These are phyloP conservation scores for Erysimum pusillum DNA, from an alignment of 441 rosid species.

Conservation along the genomic window DNA sequence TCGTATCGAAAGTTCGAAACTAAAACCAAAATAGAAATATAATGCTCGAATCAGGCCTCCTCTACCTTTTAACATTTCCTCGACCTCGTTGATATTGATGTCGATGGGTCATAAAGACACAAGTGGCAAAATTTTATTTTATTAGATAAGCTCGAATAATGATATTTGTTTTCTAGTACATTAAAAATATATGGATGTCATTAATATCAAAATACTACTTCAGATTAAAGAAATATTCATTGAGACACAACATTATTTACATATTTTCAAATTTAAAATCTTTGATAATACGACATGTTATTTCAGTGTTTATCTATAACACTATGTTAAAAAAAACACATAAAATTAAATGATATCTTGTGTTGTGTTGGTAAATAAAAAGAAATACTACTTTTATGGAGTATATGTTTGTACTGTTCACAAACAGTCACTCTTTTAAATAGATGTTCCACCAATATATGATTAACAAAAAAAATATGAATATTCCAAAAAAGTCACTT, in stretches of 20 bases:
- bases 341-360: no score
- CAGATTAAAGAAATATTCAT: background rate
- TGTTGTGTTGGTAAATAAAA: no score
- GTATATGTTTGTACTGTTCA: no score
- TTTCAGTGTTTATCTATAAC: background rate
- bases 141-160: slow-evolving; percentile 19
- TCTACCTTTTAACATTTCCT: background rate
- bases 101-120: slow-evolving; percentile 1
- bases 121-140: background rate
- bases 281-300: background rate
- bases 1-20: background rate
- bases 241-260: background rate
- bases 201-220: slow-evolving; percentile 2
- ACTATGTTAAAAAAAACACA: no score
- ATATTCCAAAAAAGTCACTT: background rate
- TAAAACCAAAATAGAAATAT: background rate
- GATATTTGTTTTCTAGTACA: slow-evolving; percentile 31
- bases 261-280: background rate
- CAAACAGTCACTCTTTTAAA: no score
- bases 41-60: background rate
- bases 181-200: background rate
- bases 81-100: background rate
- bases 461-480: background rate
- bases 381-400: no score
- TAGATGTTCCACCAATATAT: background rate